Evolutionary conservation across 2,329 filamentous ascomycete species (phyloP).

Genomic region (Aureobasidium sp.): DNA sequence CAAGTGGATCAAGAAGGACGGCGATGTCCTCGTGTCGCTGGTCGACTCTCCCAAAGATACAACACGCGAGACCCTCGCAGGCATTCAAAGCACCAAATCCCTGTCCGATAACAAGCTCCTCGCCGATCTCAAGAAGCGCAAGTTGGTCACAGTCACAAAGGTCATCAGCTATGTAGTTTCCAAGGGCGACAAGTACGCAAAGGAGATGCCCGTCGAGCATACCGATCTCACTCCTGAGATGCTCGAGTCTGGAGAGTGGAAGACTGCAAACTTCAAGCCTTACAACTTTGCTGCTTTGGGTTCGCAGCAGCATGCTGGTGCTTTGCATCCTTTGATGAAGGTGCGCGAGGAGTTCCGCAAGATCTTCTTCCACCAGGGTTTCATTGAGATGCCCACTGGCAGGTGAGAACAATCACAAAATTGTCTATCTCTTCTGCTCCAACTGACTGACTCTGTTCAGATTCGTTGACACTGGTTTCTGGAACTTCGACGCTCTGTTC

Average conservation of each 20-base stretch:
- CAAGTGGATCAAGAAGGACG: constrained; percentile 60
- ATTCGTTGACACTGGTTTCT: constrained; percentile 95
- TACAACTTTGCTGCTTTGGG: constrained; percentile 71
- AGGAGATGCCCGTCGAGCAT: constrained; percentile 84
- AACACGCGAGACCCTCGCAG: constrained; percentile 67
- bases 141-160: constrained; percentile 78
- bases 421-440: background rate
- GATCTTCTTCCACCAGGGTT: constrained; percentile 99
- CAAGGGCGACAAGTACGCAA: constrained; percentile 83
- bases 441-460: constrained; percentile 27
- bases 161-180: constrained; percentile 73
- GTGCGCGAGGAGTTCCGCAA: constrained; percentile 91
- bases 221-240: constrained; percentile 94
- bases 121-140: constrained; percentile 82
- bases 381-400: constrained; percentile 95
- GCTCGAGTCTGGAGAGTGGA: constrained; percentile 82
- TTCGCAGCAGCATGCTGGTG: constrained; percentile 50
- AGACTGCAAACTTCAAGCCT: constrained; percentile 80
- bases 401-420: constrained; percentile 39
- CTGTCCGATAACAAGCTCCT: constrained; percentile 68
- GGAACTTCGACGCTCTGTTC: constrained; percentile 97
- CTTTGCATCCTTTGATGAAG: constrained; percentile 66
- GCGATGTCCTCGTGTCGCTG: constrained; percentile 46
- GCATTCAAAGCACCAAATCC: constrained; percentile 62
- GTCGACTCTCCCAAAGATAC: constrained; percentile 71